Evolutionary conservation across 306 rosid genomes (phyloP).

Genomic region (Quercus engelmannii): DNA sequence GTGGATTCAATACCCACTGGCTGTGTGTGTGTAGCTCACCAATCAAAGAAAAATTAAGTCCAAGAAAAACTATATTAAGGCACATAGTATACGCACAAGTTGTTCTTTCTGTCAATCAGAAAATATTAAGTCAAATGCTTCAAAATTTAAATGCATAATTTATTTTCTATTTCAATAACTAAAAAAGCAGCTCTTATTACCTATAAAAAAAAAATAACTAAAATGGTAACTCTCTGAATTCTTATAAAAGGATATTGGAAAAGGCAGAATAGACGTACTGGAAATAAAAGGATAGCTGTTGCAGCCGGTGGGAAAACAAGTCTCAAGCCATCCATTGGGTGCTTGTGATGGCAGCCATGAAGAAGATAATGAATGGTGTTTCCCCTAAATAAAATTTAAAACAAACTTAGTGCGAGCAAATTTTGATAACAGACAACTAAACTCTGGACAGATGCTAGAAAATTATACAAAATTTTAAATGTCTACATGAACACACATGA

Average conservation of each 20-base stretch:
- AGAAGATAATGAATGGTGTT: constrained; percentile 88
- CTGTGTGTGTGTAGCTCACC: too few species aligned
- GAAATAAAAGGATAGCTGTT: constrained; percentile 65
- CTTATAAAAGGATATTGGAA: not conserved
- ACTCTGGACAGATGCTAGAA: not conserved
- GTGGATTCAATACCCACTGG: too few species aligned
- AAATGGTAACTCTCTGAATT: not conserved
- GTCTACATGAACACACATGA: not conserved
- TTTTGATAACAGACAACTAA: constrained; percentile 7
- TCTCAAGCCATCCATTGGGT: constrained; percentile 95
- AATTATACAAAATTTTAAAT: not conserved
- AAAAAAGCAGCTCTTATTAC: not conserved
- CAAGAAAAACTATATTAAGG: not conserved
- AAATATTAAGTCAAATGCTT: not conserved
- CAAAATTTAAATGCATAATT: not conserved
- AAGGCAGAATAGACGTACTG: constrained; percentile 48
- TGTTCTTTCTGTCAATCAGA: not conserved
- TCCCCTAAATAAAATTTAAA: constrained; percentile 46
- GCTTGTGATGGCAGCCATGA: constrained; percentile 98
- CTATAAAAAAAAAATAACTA: too few species aligned
- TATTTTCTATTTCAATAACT: not conserved
- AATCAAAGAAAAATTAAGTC: not conserved
- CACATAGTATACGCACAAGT: not conserved
- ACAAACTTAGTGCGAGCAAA: not conserved
- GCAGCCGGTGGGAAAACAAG: constrained; percentile 97